Evolutionary conservation across 805 yeast genomes (phyloP).

Genomic region (Kodamaea laetipori): DNA sequence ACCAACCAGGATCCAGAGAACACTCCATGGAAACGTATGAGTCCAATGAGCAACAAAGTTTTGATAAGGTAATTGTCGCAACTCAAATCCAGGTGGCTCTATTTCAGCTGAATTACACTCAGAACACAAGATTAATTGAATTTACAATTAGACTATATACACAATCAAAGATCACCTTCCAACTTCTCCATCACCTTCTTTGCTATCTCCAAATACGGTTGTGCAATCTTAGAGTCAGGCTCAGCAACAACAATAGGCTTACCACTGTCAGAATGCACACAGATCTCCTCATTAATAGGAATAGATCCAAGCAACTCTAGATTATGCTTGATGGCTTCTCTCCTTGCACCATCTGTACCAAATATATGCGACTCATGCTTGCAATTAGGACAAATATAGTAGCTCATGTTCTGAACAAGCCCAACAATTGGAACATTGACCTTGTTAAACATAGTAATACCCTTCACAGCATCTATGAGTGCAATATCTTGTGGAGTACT

Average conservation of each 20-base stretch:
- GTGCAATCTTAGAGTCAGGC: constrained; percentile 37
- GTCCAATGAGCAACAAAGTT: no score
- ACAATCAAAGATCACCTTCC: neutral
- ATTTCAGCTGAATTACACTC: no score
- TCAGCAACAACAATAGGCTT: constrained; percentile 57
- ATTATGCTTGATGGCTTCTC: constrained; percentile 50
- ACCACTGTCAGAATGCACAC: constrained; percentile 64
- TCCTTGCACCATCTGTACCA: constrained; percentile 61
- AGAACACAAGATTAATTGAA: no score
- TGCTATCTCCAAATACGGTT: constrained; percentile 55
- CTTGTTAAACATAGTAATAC: constrained; percentile 74
- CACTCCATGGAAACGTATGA: no score
- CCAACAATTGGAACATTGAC: constrained; percentile 75
- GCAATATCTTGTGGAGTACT: constrained; percentile 89
- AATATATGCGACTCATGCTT: constrained; percentile 71
- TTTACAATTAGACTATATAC: neutral
- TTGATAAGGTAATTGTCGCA: no score
- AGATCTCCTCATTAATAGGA: constrained; percentile 65
- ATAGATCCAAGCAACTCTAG: constrained; percentile 62
- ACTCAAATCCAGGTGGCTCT: no score
- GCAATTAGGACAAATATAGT: constrained; percentile 75
- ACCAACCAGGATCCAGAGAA: no score
- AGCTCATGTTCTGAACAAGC: constrained; percentile 81
- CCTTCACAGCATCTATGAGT: constrained; percentile 74
- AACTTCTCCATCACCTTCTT: constrained; percentile 21